Evolutionary conservation across 352 stramenopile genomes (phyloP).

Genomic region (Pythium guiyangense): DNA sequence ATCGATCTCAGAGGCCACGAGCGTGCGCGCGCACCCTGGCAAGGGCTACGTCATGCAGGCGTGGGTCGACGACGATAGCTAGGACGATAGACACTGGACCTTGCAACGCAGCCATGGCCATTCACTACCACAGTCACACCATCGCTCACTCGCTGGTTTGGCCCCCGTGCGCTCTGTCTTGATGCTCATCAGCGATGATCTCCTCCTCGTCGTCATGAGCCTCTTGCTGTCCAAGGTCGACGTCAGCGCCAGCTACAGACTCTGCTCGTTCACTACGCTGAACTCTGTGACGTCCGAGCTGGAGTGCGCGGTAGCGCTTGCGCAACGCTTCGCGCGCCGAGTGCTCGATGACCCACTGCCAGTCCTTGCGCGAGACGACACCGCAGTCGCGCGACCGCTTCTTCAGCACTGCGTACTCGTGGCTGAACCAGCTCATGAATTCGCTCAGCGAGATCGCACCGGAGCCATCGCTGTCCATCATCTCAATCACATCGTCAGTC

Average conservation of each 20-base stretch:
- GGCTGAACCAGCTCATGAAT: slow-evolving; percentile 60
- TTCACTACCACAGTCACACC: neutral
- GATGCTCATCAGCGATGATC: too few species aligned
- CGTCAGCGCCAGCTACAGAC: neutral
- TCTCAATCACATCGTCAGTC: slow-evolving; percentile 57
- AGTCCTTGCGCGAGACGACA: slow-evolving; percentile 42
- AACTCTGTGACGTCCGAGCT: slow-evolving; percentile 3
- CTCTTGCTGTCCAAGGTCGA: neutral
- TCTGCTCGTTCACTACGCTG: neutral
- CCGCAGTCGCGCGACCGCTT: slow-evolving; percentile 52
- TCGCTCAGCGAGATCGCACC: slow-evolving; percentile 60
- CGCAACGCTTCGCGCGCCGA: slow-evolving; percentile 38
- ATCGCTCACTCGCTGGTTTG: too few species aligned
- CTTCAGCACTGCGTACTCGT: slow-evolving; percentile 53
- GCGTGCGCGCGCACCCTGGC: slow-evolving; percentile 16
- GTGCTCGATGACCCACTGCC: slow-evolving; percentile 58
- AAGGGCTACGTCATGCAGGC: slow-evolving; percentile 66
- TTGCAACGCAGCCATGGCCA: too few species aligned
- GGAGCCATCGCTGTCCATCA: slow-evolving; percentile 79
- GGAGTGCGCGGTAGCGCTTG: slow-evolving; percentile 50
- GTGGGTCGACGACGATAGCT: slow-evolving; percentile 56
- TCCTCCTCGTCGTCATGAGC: neutral
- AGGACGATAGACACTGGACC: neutral
- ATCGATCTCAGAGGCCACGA: slow-evolving; percentile 8
- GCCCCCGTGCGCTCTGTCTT: too few species aligned